Percentiles rank a stretch among this genome's conserved stretches.
Evolutionary conservation across 1,284 basidiomycete species (phyloP).

Genomic region (Ustilago xerochloae): DNA sequence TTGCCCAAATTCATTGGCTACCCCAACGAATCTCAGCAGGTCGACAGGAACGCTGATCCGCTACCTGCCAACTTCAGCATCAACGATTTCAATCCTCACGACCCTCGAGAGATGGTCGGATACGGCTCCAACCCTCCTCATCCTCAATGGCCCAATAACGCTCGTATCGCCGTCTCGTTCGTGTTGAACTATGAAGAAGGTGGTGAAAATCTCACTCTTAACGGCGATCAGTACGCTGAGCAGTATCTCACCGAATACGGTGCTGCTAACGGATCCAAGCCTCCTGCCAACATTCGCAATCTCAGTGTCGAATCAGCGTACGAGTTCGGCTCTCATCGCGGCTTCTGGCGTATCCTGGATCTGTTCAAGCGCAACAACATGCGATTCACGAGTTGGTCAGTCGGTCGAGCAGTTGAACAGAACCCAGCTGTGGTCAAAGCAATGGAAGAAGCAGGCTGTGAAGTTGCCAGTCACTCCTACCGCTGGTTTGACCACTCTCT

Average conservation of each 20-base stretch:
- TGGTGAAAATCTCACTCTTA: conserved; percentile 66
- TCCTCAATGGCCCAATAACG: conserved; percentile 69
- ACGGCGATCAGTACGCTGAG: conserved; percentile 64
- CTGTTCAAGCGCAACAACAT: conserved; percentile 66
- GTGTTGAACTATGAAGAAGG: conserved; percentile 70
- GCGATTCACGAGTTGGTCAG: conserved; percentile 67
- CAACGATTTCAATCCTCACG: conserved; percentile 45
- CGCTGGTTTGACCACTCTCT: conserved; percentile 68
- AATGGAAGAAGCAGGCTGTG: conserved; percentile 66
- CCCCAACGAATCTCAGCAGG: conserved; percentile 35
- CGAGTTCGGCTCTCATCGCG: conserved; percentile 69
- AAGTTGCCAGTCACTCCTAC: conserved; percentile 68
- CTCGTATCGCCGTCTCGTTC: conserved; percentile 68
- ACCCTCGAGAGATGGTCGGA: conserved; percentile 61
- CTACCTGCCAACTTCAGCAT: conserved; percentile 23
- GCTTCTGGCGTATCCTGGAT: conserved; percentile 69
- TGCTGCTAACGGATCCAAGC: conserved; percentile 46
- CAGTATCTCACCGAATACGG: conserved; percentile 67
- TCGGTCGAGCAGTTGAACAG: conserved; percentile 68
- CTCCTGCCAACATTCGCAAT: conserved; percentile 57
- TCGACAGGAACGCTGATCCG: conserved; percentile 28
- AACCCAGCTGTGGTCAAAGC: conserved; percentile 66
- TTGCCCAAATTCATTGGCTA: conserved; percentile 43
- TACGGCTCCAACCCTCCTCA: conserved; percentile 68
- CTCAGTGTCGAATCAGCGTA: conserved; percentile 68